Evolutionary conservation across 2,329 filamentous ascomycete genomes (phyloP).

Genomic region (Hypocreales sp.): DNA sequence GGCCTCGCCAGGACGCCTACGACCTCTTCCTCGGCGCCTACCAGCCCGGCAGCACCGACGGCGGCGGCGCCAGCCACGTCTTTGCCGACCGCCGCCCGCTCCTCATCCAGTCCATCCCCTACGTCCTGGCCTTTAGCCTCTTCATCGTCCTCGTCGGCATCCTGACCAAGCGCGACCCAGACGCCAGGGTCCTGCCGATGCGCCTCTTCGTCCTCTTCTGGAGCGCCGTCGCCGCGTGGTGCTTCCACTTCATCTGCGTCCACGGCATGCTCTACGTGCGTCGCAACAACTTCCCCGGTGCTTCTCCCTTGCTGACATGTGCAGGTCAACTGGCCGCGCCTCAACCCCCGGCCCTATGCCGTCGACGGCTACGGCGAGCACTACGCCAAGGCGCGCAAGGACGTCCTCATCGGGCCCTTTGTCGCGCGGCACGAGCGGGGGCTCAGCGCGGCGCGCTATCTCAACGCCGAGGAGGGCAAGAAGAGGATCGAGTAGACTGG

Average conservation of each 20-base stretch:
- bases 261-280: constrained; percentile 93
- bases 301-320: constrained; percentile 4
- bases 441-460: constrained; percentile 65
- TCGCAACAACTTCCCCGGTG: constrained; percentile 11
- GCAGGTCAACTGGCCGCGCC: constrained; percentile 95
- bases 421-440: constrained; percentile 60
- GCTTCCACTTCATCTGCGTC: constrained; percentile 58
- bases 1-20: constrained; percentile 86
- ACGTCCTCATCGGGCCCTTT: constrained; percentile 64
- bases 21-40: constrained; percentile 87
- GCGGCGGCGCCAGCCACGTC: constrained; percentile 54
- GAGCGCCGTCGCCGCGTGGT: constrained; percentile 54
- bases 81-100: constrained; percentile 78
- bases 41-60: constrained; percentile 55
- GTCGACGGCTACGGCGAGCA: constrained; percentile 82
- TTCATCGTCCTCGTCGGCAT: constrained; percentile 68
- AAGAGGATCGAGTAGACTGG: constrained; percentile 72
- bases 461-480: constrained; percentile 91
- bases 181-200: constrained; percentile 65
- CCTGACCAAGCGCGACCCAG: constrained; percentile 56
- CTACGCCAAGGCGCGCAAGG: constrained; percentile 65
- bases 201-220: constrained; percentile 72
- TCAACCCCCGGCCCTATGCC: constrained; percentile 78
- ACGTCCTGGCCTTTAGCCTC: constrained; percentile 70
- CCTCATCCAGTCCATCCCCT: constrained; percentile 85